These are phyloP conservation scores for Hanseniaspora pseudoguilliermondii DNA, from an alignment of 805 yeast genomes.

Conservation along the genomic window DNA sequence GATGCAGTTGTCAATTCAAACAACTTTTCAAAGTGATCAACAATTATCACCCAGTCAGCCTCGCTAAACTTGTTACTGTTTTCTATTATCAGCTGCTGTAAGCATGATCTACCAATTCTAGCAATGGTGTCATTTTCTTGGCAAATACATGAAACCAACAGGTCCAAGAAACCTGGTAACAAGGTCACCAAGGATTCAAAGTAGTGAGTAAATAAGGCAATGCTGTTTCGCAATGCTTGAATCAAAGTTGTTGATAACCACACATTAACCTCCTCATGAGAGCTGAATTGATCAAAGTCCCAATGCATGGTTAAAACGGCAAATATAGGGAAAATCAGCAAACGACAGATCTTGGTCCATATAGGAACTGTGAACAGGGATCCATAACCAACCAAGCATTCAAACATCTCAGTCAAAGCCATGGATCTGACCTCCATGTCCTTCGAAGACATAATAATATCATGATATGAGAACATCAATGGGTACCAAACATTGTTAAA, in stretches of 20 bases:
- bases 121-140: constrained; percentile 97
- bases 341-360: constrained; percentile 72
- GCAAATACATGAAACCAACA: constrained; percentile 77
- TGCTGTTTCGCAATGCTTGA: constrained; percentile 83
- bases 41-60: constrained; percentile 64
- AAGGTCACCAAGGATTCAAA: constrained; percentile 62
- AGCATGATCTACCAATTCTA: constrained; percentile 81
- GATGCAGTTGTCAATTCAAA: constrained; percentile 76
- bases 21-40: constrained; percentile 49
- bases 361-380: constrained; percentile 56
- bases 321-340: constrained; percentile 81
- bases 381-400: constrained; percentile 68
- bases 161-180: constrained; percentile 64
- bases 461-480: constrained; percentile 69
- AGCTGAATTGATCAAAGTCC: constrained; percentile 49
- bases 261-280: constrained; percentile 77
- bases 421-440: constrained; percentile 89
- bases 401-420: constrained; percentile 74
- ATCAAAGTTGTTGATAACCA: constrained; percentile 95
- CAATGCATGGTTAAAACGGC: constrained; percentile 46
- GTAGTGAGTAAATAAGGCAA: constrained; percentile 69
- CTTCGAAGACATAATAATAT: constrained; percentile 81
- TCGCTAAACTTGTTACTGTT: constrained; percentile 52
- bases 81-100: constrained; percentile 64
- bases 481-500: constrained; percentile 71